phyloP scores from a whole-genome alignment of 768 basidiomycete species.

The Rhizopogon sp. region DNA sequence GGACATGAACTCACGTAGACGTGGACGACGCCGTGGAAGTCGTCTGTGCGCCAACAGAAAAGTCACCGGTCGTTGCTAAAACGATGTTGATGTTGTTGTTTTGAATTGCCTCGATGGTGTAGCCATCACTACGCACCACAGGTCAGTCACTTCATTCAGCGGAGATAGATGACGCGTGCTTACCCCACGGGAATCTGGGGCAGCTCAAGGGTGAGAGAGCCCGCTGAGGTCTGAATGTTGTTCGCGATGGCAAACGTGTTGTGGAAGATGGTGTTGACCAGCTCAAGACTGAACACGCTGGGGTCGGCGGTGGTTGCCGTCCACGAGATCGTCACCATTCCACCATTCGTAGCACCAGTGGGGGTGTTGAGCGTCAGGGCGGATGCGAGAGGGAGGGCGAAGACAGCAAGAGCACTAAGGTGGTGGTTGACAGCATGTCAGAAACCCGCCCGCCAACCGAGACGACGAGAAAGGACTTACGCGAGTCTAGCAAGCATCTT shows the following conservation, averaged over 20 bases:
- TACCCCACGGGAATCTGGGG: constrained; percentile 47
- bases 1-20: constrained; percentile 9
- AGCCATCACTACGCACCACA: constrained; percentile 32
- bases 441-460: neutral
- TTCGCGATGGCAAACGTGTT: constrained; percentile 49
- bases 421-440: constrained; percentile 23
- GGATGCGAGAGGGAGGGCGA: constrained; percentile 38
- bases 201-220: constrained; percentile 33
- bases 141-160: neutral
- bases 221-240: constrained; percentile 38
- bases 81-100: constrained; percentile 41
- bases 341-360: constrained; percentile 25
- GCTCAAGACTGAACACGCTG: constrained; percentile 36
- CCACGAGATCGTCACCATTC: constrained; percentile 43
- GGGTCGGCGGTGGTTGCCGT: constrained; percentile 36
- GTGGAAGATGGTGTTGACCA: constrained; percentile 47
- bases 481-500: constrained; percentile 49
- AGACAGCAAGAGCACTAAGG: constrained; percentile 33
- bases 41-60: constrained; percentile 32
- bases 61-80: constrained; percentile 33
- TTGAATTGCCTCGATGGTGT: constrained; percentile 37
- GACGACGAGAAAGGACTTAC: constrained; percentile 23
- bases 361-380: constrained; percentile 42
- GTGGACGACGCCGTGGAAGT: constrained; percentile 6
- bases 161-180: neutral